Percentiles rank a stretch among this genome's conserved stretches.
phyloP scores from a whole-genome alignment of 768 basidiomycete genomes.

The Boletus vinaceobasis region DNA sequence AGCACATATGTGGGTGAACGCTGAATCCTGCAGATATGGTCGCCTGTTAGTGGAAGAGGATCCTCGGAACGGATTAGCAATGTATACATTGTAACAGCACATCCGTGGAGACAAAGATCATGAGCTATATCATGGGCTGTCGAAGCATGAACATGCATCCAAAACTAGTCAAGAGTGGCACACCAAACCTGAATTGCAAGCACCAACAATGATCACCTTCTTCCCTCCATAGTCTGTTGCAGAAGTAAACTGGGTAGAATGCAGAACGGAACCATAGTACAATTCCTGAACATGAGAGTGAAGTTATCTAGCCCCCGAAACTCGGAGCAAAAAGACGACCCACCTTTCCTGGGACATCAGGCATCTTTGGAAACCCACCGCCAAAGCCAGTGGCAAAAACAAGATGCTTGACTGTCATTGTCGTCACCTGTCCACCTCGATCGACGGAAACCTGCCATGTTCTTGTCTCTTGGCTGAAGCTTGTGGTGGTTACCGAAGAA shows the following conservation, averaged over 20 bases:
- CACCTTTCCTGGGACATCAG: constrained; percentile 44
- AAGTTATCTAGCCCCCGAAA: background rate
- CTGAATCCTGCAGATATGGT: constrained; percentile 18
- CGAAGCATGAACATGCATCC: background rate
- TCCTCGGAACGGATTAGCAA: constrained; percentile 8
- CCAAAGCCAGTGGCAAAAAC: constrained; percentile 55
- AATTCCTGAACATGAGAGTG: constrained; percentile 33
- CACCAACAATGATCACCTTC: constrained; percentile 62
- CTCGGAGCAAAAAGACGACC: background rate
- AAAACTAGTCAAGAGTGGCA: constrained; percentile 2
- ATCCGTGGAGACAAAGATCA: constrained; percentile 29
- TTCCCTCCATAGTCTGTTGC: constrained; percentile 51
- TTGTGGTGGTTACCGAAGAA: constrained; percentile 35
- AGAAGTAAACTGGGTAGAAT: constrained; percentile 49
- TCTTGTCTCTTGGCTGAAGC: constrained; percentile 33
- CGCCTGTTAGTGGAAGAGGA: constrained; percentile 25
- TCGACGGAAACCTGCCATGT: constrained; percentile 44
- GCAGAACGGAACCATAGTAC: constrained; percentile 51
- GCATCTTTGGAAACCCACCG: constrained; percentile 45
- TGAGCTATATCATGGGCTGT: constrained; percentile 39
- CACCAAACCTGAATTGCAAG: constrained; percentile 52
- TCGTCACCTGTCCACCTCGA: constrained; percentile 28
- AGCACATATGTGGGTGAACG: constrained; percentile 30
- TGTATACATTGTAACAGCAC: constrained; percentile 27
- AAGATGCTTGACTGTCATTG: constrained; percentile 45